Base-by-base conservation (phyloP, 805 yeast genomes). In the Myxozyma geophila region DNA sequence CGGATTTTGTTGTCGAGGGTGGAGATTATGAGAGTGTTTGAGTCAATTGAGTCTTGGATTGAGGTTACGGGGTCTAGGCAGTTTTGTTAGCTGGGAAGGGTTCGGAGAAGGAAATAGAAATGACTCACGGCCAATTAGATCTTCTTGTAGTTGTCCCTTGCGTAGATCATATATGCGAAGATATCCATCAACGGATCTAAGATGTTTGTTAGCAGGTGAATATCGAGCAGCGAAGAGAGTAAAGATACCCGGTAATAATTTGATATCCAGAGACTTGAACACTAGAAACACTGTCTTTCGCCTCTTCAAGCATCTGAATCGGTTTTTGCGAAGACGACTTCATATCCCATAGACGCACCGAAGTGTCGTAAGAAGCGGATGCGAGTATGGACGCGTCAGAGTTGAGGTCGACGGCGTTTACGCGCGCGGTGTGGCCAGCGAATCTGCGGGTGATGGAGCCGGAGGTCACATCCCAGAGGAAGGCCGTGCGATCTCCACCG, bases 231-330 rank as follows among this genome's bases (percentile, higher is more conserved):
- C 12, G 7, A 13, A 9, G 40, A 21, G 10, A 10, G 33, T 10
- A 12, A 41, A 35, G 55, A 2, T 49, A 71, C 49, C 76, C 76
- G 13, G 78, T 66, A 21, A 72, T 47, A 19, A 75, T 67, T 39
- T 62, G 43, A 28, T 51, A 51, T 3, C 59, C 66, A 1, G 59
- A 47, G 2, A 74, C 60, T 9, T 44, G 62, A 8, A 76, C 71
- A 9, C 65, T 51, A 9, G 75, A 63, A 1, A 76, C 70, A n/a
- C 75, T 69, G 56, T 77, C 82, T 41, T 64, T 60, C 56, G 77
- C 73, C 10, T 77, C 77, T 0, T 63, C 59, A 21, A 77, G 73
- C 15, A 69, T 62, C 66, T 79, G 82, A 0, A 78, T 66, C 1
- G 82, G 81, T 21, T 61, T 71, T 35, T 49, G 49, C 0, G 62